A percentile compares a stretch with the other conserved stretches of the same genome.
phyloP scores from a whole-genome alignment of 306 rosid species.

The Chamaecrista fasciculata region DNA sequence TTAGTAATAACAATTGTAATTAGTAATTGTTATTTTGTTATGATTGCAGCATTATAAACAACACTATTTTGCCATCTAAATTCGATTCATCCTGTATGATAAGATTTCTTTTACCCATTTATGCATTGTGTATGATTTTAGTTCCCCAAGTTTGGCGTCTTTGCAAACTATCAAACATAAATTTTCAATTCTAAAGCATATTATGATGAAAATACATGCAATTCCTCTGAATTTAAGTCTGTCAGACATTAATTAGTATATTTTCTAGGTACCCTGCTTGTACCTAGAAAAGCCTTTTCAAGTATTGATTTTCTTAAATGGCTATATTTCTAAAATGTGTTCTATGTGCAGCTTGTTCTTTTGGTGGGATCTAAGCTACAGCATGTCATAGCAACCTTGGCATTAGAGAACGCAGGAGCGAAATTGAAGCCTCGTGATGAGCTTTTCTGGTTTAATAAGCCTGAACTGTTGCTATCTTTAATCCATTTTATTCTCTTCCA shows the following conservation, averaged over 20 bases:
- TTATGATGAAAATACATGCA: not conserved
- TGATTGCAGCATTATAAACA: slow-evolving; percentile 25
- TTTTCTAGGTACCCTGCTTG: too few relatives aligned
- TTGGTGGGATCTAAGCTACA: slow-evolving; percentile 93
- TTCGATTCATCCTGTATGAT: slow-evolving; percentile 1
- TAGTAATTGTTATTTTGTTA: not conserved
- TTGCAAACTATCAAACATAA: not conserved
- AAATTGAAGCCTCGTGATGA: slow-evolving; percentile 92
- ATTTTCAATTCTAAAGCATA: not conserved
- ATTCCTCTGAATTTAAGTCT: not conserved
- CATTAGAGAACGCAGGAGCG: slow-evolving; percentile 75
- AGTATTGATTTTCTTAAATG: slow-evolving; percentile 17
- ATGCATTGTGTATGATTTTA: slow-evolving; percentile 21
- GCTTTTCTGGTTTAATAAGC: slow-evolving; percentile 98
- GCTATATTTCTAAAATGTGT: slow-evolving; percentile 18
- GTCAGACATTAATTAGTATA: not conserved
- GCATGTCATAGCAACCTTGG: slow-evolving; percentile 89
- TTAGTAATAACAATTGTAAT: slow-evolving; percentile 29
- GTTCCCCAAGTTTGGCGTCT: not conserved
- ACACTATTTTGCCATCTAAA: not conserved
- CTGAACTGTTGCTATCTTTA: slow-evolving; percentile 80
- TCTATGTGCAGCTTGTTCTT: slow-evolving; percentile 72
- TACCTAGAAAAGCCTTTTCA: too few relatives aligned
- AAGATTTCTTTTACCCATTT: slow-evolving; percentile 9
- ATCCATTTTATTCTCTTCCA: slow-evolving; percentile 97